These are phyloP conservation scores for Pseudopediastrum boryanum DNA, from an alignment of 139 green algal species.

Conservation along the genomic window DNA sequence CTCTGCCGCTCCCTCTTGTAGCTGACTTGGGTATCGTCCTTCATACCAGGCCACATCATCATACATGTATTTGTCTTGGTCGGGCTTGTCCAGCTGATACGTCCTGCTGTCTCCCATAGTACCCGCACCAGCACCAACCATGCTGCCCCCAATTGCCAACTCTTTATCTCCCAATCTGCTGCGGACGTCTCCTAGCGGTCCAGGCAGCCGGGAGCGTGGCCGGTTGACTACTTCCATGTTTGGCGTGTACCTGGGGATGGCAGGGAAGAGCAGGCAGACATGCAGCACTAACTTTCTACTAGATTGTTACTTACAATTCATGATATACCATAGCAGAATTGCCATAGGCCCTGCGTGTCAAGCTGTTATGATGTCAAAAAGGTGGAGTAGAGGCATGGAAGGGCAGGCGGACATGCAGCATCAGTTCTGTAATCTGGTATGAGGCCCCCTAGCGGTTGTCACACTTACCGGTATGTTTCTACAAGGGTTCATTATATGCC, in stretches of 20 bases:
- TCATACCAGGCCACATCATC: constrained; percentile 36
- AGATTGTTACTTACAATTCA: too few relatives aligned
- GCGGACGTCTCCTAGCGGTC: constrained; percentile 20
- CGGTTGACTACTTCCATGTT: constrained; percentile 20
- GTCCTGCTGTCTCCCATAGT: constrained; percentile 8
- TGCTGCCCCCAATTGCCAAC: constrained; percentile 3
- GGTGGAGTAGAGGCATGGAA: background rate
- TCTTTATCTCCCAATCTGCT: constrained; percentile 25
- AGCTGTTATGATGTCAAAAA: background rate
- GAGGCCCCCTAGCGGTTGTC: too few relatives aligned
- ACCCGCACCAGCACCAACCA: background rate
- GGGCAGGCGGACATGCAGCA: background rate
- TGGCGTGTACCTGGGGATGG: constrained; percentile 17
- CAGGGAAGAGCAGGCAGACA: background rate
- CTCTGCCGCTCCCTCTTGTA: too few relatives aligned
- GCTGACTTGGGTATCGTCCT: constrained; percentile 32
- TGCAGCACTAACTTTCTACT: too few relatives aligned
- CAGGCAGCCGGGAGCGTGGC: constrained; percentile 13
- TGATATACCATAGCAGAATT: background rate
- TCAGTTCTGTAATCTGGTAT: too few relatives aligned
- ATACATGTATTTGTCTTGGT: constrained; percentile 22
- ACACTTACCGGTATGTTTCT: too few relatives aligned
- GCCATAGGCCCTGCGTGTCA: too few relatives aligned
- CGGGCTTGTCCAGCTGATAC: constrained; percentile 17
- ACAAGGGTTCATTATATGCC: too few relatives aligned